Evolutionary conservation across 306 rosid genomes (phyloP).

Genomic region (apple (Malus domestica)): DNA sequence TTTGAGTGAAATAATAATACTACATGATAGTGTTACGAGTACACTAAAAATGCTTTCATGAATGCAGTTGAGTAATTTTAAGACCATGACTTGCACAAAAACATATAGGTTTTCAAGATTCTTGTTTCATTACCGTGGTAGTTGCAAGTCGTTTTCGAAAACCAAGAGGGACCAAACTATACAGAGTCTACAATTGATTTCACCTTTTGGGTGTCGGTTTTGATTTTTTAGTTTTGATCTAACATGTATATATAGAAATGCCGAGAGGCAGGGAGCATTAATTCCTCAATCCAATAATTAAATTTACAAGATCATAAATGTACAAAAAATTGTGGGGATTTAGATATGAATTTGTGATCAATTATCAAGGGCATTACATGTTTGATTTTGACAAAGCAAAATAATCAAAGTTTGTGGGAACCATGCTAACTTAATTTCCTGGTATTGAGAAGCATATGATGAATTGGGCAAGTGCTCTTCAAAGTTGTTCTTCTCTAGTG

Average conservation of each 20-base stretch:
- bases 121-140: neutral
- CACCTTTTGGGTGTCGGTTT: neutral
- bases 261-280: neutral
- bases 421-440: neutral
- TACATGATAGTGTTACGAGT: neutral
- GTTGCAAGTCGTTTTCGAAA: conserved; percentile 4
- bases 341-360: neutral
- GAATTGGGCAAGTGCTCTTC: neutral
- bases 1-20: too few relatives aligned
- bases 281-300: neutral
- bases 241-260: neutral
- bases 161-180: neutral
- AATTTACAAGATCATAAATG: neutral
- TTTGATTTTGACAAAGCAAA: neutral
- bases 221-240: neutral
- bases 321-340: neutral
- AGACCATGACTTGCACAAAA: neutral
- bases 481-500: neutral
- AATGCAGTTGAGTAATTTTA: neutral
- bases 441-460: neutral
- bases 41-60: too few relatives aligned
- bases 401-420: neutral
- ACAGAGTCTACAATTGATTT: too few relatives aligned
- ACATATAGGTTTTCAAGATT: neutral
- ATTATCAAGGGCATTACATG: neutral